A percentile compares a stretch with the other conserved stretches of the same genome.
phyloP scores from a whole-genome alignment of 371 early-diverging fungal genomes.

The Umbelopsis sp. region DNA sequence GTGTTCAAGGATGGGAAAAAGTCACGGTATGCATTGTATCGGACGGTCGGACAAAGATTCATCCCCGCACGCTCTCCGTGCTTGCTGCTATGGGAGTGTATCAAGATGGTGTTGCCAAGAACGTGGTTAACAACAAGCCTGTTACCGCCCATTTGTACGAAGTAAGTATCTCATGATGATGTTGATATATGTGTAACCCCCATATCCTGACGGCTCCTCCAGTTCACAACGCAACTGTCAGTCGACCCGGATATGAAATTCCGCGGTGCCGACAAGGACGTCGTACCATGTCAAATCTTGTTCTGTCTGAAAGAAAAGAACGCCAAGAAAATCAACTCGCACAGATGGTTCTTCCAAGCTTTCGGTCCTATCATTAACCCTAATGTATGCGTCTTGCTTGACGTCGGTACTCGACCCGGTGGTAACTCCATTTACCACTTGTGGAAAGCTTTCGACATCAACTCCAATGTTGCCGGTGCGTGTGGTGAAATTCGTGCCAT shows the following conservation, averaged over 20 bases:
- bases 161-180: conserved; percentile 19
- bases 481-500: conserved; percentile 96
- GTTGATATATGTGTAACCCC: too few relatives aligned
- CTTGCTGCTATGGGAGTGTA: conserved; percentile 88
- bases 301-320: conserved; percentile 93
- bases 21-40: conserved; percentile 88
- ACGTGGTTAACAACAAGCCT: conserved; percentile 56
- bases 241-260: conserved; percentile 70
- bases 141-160: conserved; percentile 88
- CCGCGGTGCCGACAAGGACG: conserved; percentile 68
- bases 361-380: conserved; percentile 86
- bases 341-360: conserved; percentile 97
- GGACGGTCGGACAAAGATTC: conserved; percentile 76
- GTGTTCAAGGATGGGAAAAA: conserved; percentile 87
- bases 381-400: conserved; percentile 86
- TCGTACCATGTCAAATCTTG: conserved; percentile 87
- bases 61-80: conserved; percentile 76
- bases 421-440: conserved; percentile 84
- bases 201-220: neutral
- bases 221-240: conserved; percentile 85
- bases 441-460: conserved; percentile 88
- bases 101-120: conserved; percentile 88
- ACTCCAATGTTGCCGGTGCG: conserved; percentile 87
- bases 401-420: conserved; percentile 92
- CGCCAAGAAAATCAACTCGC: conserved; percentile 90